These are phyloP conservation scores for Alnus rubra DNA, from an alignment of 306 rosid genomes.

Conservation along the genomic window DNA sequence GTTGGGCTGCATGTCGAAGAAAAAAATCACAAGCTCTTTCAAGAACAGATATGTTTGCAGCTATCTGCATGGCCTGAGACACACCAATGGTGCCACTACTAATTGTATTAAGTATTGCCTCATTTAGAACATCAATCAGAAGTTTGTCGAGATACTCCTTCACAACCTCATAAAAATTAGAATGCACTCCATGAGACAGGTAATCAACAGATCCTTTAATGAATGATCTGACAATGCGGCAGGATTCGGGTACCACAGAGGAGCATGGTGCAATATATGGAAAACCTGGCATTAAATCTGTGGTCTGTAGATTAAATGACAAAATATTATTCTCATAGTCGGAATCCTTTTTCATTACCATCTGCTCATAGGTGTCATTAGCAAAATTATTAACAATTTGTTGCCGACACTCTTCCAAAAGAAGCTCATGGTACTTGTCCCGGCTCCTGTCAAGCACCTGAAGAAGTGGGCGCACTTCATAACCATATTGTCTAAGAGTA, in stretches of 20 bases:
- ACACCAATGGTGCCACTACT: constrained; percentile 57
- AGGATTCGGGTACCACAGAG: constrained; percentile 77
- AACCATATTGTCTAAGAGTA: constrained; percentile 79
- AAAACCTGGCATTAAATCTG: constrained; percentile 88
- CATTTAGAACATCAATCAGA: constrained; percentile 71
- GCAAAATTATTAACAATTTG: constrained; percentile 53
- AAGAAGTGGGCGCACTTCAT: constrained; percentile 68
- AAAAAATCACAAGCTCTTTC: constrained; percentile 96
- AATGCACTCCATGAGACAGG: constrained; percentile 56
- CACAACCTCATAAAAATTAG: constrained; percentile 57
- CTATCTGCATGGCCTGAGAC: constrained; percentile 95
- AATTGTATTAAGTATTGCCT: constrained; percentile 57
- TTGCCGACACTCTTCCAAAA: constrained; percentile 60
- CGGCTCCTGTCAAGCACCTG: constrained; percentile 61
- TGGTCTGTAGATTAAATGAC: constrained; percentile 66
- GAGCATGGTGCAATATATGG: constrained; percentile 88
- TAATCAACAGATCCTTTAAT: constrained; percentile 87
- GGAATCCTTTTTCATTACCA: constrained; percentile 75
- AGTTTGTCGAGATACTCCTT: constrained; percentile 70
- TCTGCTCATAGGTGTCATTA: constrained; percentile 78
- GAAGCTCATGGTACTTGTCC: constrained; percentile 76
- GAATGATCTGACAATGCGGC: constrained; percentile 79
- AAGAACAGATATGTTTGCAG: constrained; percentile 79
- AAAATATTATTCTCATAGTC: constrained; percentile 76
- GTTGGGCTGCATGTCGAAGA: constrained; percentile 69